Evolutionary conservation across 2,329 filamentous ascomycete genomes (phyloP), one percentile per base, ranked within the genome.

Genomic region (Golovinomyces cichoracearum): DNA sequence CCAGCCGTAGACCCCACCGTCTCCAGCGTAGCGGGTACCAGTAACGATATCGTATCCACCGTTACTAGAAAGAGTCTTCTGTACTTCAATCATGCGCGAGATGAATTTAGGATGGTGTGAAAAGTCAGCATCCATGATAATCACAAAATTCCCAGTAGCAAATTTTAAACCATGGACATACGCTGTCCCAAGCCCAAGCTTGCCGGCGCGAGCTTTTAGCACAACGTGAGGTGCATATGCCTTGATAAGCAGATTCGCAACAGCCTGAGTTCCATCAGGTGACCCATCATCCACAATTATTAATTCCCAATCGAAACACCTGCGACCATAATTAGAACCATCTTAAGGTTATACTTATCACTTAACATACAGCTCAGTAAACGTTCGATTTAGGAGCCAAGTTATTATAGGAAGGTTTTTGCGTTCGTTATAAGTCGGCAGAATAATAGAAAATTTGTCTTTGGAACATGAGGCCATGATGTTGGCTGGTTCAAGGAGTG

Each of bases 81-180:
- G 90, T 56, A 78, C 73, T 51, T 72, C 73, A 59, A 98, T 83
- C 84, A 98, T 95, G 61, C 79, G 71, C 48, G 86, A 78, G 65
- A 98, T 93, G 74, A 95, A 98, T 68, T 95, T 98, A 62, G 90
- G 90, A 71, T 98, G 90, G 69, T 98, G 90, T 58, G 77, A 84
- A 73, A 98, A 98, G 68, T 98, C 90, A 66, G 92, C 90, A 69
- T 98, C 90, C 90, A 98, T 98, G 73, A 98, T 98, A 70, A 98
- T 83, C 62, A 98, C 83, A 62, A 78, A 95, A 73, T 92, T 94
- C 59, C 90, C 90, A 21, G 78, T 85, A 22, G 73, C 80, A 62
- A 82, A 95, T 63, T 93, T 76, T 52, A 98, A 51, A 12, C 57
- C 58, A 37, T 60, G 57, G 19, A 58, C 52, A 33, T 60, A 60